Conservation (phyloP, 768 basidiomycete genomes). For the Scleroderma bovista region DNA sequence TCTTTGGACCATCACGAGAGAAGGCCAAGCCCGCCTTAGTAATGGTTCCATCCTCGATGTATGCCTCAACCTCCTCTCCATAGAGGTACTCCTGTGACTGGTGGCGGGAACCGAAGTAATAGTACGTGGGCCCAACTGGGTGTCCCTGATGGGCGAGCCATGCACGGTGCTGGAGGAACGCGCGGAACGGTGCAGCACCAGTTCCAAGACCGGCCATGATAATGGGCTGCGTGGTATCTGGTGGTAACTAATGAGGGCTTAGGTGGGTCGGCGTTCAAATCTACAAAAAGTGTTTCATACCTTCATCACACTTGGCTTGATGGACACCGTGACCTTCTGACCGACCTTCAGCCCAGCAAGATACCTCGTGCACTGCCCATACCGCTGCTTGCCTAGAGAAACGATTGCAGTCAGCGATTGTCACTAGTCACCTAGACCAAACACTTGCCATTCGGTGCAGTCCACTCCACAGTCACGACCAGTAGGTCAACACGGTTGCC, state of each 20-base stretch:
- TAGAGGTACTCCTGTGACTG: conserved; percentile 96
- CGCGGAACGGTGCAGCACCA: conserved; percentile 98
- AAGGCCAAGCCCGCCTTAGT: conserved; percentile 92
- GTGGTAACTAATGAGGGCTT: conserved; percentile 59
- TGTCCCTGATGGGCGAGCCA: conserved; percentile 70
- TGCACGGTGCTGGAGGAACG: conserved; percentile 95
- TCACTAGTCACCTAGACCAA: not conserved
- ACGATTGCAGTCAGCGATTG: not conserved
- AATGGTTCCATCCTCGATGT: conserved; percentile 78
- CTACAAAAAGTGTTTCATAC: conserved; percentile 33
- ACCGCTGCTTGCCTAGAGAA: conserved; percentile 59
- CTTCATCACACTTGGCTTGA: conserved; percentile 99
- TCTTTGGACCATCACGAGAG: conserved; percentile 87
- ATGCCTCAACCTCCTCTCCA: conserved; percentile 94
- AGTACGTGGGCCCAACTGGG: conserved; percentile 87
- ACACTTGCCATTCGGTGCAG: conserved; percentile 69
- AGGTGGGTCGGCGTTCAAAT: not conserved
- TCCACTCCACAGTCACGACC: conserved; percentile 96
- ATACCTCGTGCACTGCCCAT: conserved; percentile 96
- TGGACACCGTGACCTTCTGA: conserved; percentile 92
- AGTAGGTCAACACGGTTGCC: conserved; percentile 92
- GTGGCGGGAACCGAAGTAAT: conserved; percentile 98
- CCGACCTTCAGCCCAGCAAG: conserved; percentile 79
- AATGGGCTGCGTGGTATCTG: conserved; percentile 77
- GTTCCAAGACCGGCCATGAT: conserved; percentile 99